A percentile compares a stretch with the other conserved stretches of the same genome.
Evolutionary conservation across 176 grass and related monocot genomes (phyloP).

Genomic region (Carex scoparia): DNA sequence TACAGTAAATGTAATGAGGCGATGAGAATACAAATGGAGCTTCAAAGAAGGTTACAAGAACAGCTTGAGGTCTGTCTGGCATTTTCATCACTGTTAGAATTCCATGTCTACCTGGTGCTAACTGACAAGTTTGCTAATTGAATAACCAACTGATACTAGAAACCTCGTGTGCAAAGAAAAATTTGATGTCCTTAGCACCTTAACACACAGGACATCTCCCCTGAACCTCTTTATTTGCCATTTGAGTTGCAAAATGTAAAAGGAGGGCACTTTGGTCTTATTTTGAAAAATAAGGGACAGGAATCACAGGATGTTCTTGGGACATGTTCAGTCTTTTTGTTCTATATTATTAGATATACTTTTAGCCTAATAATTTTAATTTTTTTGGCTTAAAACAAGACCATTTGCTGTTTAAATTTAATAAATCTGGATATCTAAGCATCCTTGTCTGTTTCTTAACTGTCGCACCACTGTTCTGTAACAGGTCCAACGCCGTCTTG

Average conservation of each 20-base stretch:
- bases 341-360: not conserved
- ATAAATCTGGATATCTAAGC: not conserved
- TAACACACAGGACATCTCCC: not conserved
- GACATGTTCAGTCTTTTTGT: not conserved
- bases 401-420: constrained; percentile 7
- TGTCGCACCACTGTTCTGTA: not conserved
- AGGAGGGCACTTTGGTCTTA: not conserved
- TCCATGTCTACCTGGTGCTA: not conserved
- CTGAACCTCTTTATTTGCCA: not conserved
- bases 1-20: constrained; percentile 38
- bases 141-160: not conserved
- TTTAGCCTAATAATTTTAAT: not conserved
- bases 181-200: not conserved
- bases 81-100: not conserved
- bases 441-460: constrained; percentile 2
- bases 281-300: not conserved
- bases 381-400: not conserved
- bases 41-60: constrained; percentile 31
- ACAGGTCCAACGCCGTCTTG: constrained; percentile 33
- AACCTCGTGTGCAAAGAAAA: not conserved
- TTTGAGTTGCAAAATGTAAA: not conserved
- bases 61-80: constrained; percentile 23
- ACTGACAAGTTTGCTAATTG: not conserved
- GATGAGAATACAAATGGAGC: constrained; percentile 41
- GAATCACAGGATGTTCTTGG: not conserved